These are phyloP conservation scores for Ogataea hybrid DNA, from an alignment of 1,139 yeast genomes.

Conservation along the genomic window DNA sequence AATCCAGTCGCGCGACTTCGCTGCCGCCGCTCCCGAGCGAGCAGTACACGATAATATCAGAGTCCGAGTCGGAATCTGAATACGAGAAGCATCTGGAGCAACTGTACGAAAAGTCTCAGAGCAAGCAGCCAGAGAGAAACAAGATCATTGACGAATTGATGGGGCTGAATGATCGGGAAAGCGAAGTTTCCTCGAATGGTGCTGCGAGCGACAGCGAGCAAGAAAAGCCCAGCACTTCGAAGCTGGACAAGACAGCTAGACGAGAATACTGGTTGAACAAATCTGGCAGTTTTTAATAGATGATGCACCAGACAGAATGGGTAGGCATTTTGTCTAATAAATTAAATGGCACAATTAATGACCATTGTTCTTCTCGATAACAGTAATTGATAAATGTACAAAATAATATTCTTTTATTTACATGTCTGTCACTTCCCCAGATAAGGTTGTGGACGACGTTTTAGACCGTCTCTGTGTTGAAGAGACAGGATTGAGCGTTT, in stretches of 20 bases:
- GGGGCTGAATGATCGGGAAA: constrained; percentile 32
- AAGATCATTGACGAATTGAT: constrained; percentile 27
- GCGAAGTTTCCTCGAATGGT: not conserved
- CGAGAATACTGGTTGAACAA: constrained; percentile 47
- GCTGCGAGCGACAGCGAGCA: constrained; percentile 16
- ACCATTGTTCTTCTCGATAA: not conserved
- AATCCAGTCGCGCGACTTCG: constrained; percentile 13
- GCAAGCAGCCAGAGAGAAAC: constrained; percentile 4
- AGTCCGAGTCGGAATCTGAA: constrained; percentile 25
- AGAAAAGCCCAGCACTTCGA: constrained; percentile 10
- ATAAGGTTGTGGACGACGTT: constrained; percentile 30
- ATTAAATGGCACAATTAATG: no score
- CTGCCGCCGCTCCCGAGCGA: constrained; percentile 33
- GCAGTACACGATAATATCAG: constrained; percentile 25
- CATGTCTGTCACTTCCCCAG: constrained; percentile 27
- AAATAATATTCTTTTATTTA: constrained; percentile 4
- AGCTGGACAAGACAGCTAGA: constrained; percentile 33
- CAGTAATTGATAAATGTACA: not conserved
- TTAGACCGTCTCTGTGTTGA: constrained; percentile 34
- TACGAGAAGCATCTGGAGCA: constrained; percentile 11
- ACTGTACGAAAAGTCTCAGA: constrained; percentile 24
- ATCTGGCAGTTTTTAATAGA: constrained; percentile 23
- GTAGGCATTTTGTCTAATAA: no score
- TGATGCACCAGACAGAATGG: no score
- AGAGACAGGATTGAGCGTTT: constrained; percentile 30